phyloP scores from a whole-genome alignment of 2,329 filamentous ascomycete genomes.

The Nemania sp. region DNA sequence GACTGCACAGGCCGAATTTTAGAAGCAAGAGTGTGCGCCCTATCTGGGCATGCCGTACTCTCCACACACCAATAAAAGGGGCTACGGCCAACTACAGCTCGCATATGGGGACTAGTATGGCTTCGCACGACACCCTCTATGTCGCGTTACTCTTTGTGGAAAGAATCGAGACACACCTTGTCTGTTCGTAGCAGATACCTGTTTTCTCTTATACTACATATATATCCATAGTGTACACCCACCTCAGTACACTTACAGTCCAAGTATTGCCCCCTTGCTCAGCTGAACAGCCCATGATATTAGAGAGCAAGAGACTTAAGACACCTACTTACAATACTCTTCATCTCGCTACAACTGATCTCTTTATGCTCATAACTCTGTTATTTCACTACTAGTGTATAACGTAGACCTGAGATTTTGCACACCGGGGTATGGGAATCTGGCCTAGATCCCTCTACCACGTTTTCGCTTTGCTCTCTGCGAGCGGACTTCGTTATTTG shows the following conservation, averaged over 20 bases:
- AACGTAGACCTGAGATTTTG: not conserved
- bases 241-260: too few species aligned
- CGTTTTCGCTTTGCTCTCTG: not conserved
- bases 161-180: conserved; percentile 7
- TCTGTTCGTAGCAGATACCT: not conserved
- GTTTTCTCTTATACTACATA: conserved; percentile 1
- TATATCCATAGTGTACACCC: too few species aligned
- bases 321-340: conserved; percentile 1
- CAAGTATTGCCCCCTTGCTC: too few species aligned
- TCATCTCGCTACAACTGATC: too few species aligned
- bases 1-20: not conserved
- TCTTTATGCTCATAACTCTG: too few species aligned
- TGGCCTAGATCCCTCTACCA: not conserved
- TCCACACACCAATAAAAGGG: conserved; percentile 5
- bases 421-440: not conserved
- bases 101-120: conserved; percentile 1
- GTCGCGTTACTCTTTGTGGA: conserved; percentile 8
- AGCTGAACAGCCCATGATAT: not conserved
- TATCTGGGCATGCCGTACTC: not conserved
- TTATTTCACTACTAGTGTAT: not conserved
- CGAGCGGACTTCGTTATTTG: not conserved
- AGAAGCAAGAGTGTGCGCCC: conserved; percentile 6
- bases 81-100: not conserved
- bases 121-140: conserved; percentile 10
- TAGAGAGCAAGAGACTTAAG: not conserved